Conservation (phyloP, 148 eudicot genomes). For the Vaccinium darrowii region DNA sequence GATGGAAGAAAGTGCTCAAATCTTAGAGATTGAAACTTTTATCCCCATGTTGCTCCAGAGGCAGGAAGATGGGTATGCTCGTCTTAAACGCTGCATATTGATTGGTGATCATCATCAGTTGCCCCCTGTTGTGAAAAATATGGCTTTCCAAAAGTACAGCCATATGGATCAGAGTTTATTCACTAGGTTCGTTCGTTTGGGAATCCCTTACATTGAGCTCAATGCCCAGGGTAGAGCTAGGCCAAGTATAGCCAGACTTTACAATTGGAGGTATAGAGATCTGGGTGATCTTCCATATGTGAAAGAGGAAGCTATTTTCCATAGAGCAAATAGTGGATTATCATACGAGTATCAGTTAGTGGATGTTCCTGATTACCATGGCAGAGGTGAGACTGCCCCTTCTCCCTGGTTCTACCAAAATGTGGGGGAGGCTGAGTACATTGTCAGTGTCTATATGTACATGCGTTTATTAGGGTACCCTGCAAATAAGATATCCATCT, state of each 20-base stretch:
- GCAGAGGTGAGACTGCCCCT: conserved; percentile 92
- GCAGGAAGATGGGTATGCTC: conserved; percentile 97
- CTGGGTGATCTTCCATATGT: conserved; percentile 89
- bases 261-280: conserved; percentile 96
- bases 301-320: conserved; percentile 63
- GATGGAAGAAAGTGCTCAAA: conserved; percentile 99
- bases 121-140: conserved; percentile 98
- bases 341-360: conserved; percentile 88
- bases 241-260: conserved; percentile 90
- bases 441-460: conserved; percentile 89
- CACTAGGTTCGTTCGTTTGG: conserved; percentile 93
- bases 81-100: conserved; percentile 94
- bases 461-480: conserved; percentile 97
- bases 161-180: conserved; percentile 99
- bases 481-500: conserved; percentile 89
- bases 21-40: conserved; percentile 95
- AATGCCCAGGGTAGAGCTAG: conserved; percentile 99
- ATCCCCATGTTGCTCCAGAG: conserved; percentile 99
- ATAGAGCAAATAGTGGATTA: conserved; percentile 88
- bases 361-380: conserved; percentile 92
- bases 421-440: conserved; percentile 96
- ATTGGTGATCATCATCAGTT: conserved; percentile 99
- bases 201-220: conserved; percentile 93
- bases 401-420: conserved; percentile 99
- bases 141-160: conserved; percentile 99